A percentile compares a stretch with the other conserved stretches of the same genome.
Evolutionary conservation across 805 yeast species (phyloP).

Genomic region (Peterozyma toletana): DNA sequence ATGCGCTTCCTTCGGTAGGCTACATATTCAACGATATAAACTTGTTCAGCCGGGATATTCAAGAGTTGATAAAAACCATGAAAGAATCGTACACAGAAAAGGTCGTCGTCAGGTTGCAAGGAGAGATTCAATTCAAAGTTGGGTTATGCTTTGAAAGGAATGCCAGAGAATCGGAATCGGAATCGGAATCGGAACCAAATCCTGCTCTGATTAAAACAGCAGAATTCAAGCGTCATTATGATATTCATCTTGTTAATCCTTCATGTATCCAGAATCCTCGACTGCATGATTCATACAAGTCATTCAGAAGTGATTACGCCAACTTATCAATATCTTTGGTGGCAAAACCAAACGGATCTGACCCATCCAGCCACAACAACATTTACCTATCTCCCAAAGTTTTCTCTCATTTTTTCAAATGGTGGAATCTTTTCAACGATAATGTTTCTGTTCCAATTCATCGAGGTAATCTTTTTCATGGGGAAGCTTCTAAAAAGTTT

Average conservation of each 20-base stretch:
- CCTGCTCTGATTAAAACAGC: slow-evolving; percentile 35
- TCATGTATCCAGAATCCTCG: slow-evolving; percentile 33
- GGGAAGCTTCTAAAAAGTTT: slow-evolving; percentile 54
- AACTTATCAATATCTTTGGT: slow-evolving; percentile 59
- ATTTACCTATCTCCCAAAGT: slow-evolving; percentile 71
- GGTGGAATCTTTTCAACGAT: slow-evolving; percentile 88
- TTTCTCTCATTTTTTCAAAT: slow-evolving; percentile 59
- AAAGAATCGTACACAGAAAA: slow-evolving; percentile 21
- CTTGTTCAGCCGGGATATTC: too few species aligned
- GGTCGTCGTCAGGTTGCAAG: slow-evolving; percentile 48
- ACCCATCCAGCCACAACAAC: slow-evolving; percentile 47
- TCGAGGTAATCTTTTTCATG: slow-evolving; percentile 61
- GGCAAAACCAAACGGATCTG: slow-evolving; percentile 21
- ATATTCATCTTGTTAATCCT: slow-evolving; percentile 52
- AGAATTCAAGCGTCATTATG: slow-evolving; percentile 52
- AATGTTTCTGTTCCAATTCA: slow-evolving; percentile 74
- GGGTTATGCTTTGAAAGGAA: slow-evolving; percentile 53
- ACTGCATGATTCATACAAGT: slow-evolving; percentile 71
- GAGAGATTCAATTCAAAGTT: slow-evolving; percentile 51
- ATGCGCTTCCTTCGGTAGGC: slow-evolving; percentile 39
- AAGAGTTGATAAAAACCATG: background rate
- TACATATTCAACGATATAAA: slow-evolving; percentile 32
- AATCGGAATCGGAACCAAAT: slow-evolving; percentile 15
- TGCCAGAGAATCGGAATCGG: too few species aligned
- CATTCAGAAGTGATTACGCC: slow-evolving; percentile 75